Base-by-base conservation (phyloP, 1,284 basidiomycete genomes). In the Ceratobasidium sp. region DNA sequence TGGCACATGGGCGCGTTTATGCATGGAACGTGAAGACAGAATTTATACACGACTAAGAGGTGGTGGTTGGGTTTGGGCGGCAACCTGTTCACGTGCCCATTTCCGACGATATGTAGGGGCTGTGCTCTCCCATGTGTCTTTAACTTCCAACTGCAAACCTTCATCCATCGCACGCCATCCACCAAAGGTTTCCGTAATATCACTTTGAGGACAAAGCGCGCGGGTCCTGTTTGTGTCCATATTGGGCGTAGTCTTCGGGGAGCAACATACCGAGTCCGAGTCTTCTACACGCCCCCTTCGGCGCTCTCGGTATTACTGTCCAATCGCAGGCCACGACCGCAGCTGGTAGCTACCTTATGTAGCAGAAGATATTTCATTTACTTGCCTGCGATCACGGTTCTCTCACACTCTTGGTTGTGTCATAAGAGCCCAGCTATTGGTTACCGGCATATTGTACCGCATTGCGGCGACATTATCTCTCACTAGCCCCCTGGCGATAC, bases 201-300 rank as follows among this genome's bases (percentile, higher is more conserved):
- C n/a, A n/a, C n/a, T n/a, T 10, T 40, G 15, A n/a, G 6, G 5
- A 18, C 39, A 18, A 63, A 3, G n/a, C 28, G 18, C 39, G 33
- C 33, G 61, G 61, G 12, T 18, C 13, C 2, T 20, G 13, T 23
- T n/a, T 42, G 39, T 40, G 6, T 63, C 61, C 61, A 12, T 7
- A 42, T 63, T 63, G 23, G 61, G 23, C 39, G 2, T 42, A 42
- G 18, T 42, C 4, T 40, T 63, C 61, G 61, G 61, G 61, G 5
- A 42, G 61, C 10, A 72, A 60, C 56, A 72, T 13, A 28, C 70
- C 40, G 28, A 49, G 28, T 61, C 70, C 49, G 70, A 72, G 58
- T n/a, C 70, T 26, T 72, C 40, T 56, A 23, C 13, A n/a, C 20
- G 13, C 53, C 7, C 53, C 49, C 20, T 20, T 51, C 18, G 49